Evolutionary conservation across 345 rosid species (phyloP), one percentile per base, ranked within the genome.

Genomic region (Corchorus olitorius): DNA sequence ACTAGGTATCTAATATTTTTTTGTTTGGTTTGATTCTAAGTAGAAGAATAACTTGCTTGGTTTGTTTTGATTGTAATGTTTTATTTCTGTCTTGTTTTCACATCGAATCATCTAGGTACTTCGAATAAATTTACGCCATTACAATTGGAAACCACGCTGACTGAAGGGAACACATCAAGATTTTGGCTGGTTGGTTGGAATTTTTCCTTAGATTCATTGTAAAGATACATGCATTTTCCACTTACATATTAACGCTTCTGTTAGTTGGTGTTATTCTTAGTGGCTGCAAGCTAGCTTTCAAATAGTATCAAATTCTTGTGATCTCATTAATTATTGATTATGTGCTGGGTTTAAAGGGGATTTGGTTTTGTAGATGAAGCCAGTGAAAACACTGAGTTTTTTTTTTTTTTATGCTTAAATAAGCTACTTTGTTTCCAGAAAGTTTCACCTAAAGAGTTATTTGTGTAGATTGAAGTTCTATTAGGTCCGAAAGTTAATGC

Each of bases 181-280:
- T 91, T 84, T 74, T 94, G 98, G 97, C 86, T 94, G 98, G 98
- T 94, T 83, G 52, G 95, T 93, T 53, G 14, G 2, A 11, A 16
- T 16, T 4, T 8, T 7, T 11, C 2, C 17, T 8, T 50, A 5
- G 9, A 16, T 22, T 7, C 5, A 33, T 33, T 33, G 33, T 34
- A 15, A 34, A 70, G 17, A 52, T 70, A n/a, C 74, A 34, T 65
- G 52, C 35, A 41, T 15, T 41, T n/a, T 3, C 22, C 8, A 43
- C 34, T 65, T 65, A 3, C 46, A 8, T 4, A 16, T 37, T 37
- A 63, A 39, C 2, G 43, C 5, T 39, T 39, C 6, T 39, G 46
- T 63, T 16, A 53, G 19, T 6, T 4, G 6, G 7, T 54, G 22
- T n/a, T 9, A 54, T 54, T n/a, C 3, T 54, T 54, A n/a, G 3